These are phyloP conservation scores for Colletotrichum sublineola DNA, from an alignment of 2,329 filamentous ascomycete genomes.

Conservation along the genomic window DNA sequence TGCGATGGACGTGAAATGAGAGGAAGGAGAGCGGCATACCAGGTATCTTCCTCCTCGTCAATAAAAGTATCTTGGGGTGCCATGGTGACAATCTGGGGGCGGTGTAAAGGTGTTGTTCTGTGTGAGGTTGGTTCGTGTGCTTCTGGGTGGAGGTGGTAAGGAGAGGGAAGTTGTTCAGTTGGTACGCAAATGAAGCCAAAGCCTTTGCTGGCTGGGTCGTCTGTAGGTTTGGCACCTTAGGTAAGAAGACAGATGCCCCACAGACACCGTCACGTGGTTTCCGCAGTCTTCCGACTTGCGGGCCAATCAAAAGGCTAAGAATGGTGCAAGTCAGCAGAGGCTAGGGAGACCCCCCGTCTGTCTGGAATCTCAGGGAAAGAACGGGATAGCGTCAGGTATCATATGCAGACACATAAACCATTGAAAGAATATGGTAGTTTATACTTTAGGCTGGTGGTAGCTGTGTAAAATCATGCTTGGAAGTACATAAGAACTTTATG, in stretches of 20 bases:
- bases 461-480: not conserved
- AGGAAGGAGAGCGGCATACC: slow-evolving; percentile 60
- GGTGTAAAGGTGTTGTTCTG: slow-evolving; percentile 19
- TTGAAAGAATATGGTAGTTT: not conserved
- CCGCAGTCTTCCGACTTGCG: not conserved
- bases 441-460: no score
- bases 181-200: slow-evolving; percentile 40
- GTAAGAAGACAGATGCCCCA: slow-evolving; percentile 19
- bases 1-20: slow-evolving; percentile 13
- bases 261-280: slow-evolving; percentile 18
- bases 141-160: slow-evolving; percentile 40
- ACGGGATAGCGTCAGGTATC: not conserved
- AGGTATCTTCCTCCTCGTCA: slow-evolving; percentile 78
- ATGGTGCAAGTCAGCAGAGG: slow-evolving; percentile 36
- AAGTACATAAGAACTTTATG: not conserved
- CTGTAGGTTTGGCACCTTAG: slow-evolving; percentile 30
- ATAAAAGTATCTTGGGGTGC: slow-evolving; percentile 78
- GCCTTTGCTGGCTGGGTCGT: slow-evolving; percentile 40
- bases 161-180: slow-evolving; percentile 43
- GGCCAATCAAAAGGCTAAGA: slow-evolving; percentile 28
- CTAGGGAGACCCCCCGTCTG: slow-evolving; percentile 22
- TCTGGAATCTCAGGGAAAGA: not conserved
- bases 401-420: not conserved
- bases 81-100: slow-evolving; percentile 59
- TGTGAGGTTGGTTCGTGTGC: slow-evolving; percentile 28